These are phyloP conservation scores for Candida chauliodis DNA, from an alignment of 805 yeast genomes.

Conservation along the genomic window DNA sequence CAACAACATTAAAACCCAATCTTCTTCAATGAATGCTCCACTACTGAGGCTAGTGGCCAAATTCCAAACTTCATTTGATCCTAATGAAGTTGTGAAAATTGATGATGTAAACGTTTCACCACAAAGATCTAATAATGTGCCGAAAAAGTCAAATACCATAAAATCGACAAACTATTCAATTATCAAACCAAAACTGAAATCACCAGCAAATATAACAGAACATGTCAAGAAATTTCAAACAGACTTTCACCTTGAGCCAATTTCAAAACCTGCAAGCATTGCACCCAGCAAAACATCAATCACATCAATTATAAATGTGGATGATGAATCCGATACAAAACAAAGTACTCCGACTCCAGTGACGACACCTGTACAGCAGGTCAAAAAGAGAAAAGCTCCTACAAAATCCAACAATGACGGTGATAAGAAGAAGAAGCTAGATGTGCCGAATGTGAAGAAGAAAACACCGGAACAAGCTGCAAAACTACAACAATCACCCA, in stretches of 20 bases:
- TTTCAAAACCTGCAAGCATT: slow-evolving; percentile 6
- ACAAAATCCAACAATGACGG: slow-evolving; percentile 6
- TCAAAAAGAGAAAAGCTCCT: slow-evolving; percentile 16
- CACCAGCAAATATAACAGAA: slow-evolving; percentile 12
- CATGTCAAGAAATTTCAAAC: slow-evolving; percentile 32
- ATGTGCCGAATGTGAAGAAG: slow-evolving; percentile 11
- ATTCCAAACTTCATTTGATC: slow-evolving; percentile 27
- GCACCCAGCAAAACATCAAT: slow-evolving; percentile 34
- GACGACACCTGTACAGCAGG: slow-evolving; percentile 5
- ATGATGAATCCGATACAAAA: slow-evolving; percentile 21
- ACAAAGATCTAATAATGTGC: background rate
- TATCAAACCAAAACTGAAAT: slow-evolving; percentile 7
- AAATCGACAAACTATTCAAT: background rate
- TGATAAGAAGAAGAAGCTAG: slow-evolving; percentile 1
- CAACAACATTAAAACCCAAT: background rate
- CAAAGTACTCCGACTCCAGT: slow-evolving; percentile 11
- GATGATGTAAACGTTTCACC: background rate
- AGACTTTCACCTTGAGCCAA: slow-evolving; percentile 18
- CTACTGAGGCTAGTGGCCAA: slow-evolving; percentile 24
- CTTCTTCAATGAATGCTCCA: slow-evolving; percentile 2
- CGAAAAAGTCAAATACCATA: background rate
- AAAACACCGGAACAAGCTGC: slow-evolving; percentile 13
- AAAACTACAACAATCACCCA: slow-evolving; percentile 5
- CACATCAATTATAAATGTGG: slow-evolving; percentile 37
- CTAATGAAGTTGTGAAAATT: slow-evolving; percentile 8